These are phyloP conservation scores for Quercus mongolica DNA, from an alignment of 306 rosid genomes.

Conservation along the genomic window DNA sequence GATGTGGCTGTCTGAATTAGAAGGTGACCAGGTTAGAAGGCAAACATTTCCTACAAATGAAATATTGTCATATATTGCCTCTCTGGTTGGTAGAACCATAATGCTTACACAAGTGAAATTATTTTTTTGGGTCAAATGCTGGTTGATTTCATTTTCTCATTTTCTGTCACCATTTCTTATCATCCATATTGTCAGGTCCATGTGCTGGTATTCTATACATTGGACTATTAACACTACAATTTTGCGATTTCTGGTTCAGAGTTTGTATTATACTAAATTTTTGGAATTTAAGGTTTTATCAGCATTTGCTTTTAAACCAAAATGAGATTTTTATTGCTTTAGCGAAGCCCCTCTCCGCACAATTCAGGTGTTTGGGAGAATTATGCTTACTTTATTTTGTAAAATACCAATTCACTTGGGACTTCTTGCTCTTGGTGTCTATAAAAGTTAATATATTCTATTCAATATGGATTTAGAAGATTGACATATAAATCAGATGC, in stretches of 20 bases:
- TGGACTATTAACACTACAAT: too few species aligned
- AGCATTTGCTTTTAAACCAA: neutral
- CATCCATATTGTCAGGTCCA: neutral
- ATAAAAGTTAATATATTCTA: neutral
- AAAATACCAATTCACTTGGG: neutral
- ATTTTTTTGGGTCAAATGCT: neutral
- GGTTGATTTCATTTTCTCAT: neutral
- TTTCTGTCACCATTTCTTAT: neutral
- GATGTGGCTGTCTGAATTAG: neutral
- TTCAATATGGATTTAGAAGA: too few species aligned
- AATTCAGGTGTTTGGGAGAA: neutral
- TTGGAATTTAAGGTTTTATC: neutral
- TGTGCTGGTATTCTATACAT: neutral
- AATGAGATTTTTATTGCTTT: neutral
- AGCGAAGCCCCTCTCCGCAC: neutral
- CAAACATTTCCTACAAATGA: neutral
- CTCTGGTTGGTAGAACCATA: neutral
- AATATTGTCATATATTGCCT: neutral
- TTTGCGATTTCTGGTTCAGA: too few species aligned
- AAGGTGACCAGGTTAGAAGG: neutral
- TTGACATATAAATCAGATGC: too few species aligned
- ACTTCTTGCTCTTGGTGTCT: neutral
- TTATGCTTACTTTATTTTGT: neutral
- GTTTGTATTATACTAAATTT: too few species aligned
- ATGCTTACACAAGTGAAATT: neutral